Conservation (phyloP, 805 yeast genomes). For the Jamesozyma spencerorum region DNA sequence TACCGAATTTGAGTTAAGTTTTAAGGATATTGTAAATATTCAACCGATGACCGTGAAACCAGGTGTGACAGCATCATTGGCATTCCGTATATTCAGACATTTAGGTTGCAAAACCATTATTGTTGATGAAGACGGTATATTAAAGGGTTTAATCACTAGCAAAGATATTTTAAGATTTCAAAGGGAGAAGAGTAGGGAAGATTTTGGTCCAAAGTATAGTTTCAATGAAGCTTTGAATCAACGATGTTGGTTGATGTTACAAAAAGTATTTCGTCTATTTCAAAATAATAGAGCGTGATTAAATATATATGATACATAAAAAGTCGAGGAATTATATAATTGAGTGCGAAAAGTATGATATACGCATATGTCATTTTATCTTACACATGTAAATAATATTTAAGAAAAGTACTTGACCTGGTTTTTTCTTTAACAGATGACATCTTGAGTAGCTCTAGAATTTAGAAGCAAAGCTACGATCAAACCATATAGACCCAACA, state of each 20-base stretch:
- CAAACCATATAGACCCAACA: slow-evolving; percentile 94
- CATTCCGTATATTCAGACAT: slow-evolving; percentile 60
- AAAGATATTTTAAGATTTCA: slow-evolving; percentile 73
- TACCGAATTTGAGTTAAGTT: slow-evolving; percentile 6
- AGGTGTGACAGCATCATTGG: slow-evolving; percentile 47
- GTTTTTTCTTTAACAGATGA: slow-evolving; percentile 49
- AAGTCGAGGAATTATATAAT: too few species aligned
- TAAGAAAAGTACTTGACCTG: too few species aligned
- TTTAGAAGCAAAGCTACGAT: slow-evolving; percentile 95
- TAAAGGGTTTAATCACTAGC: slow-evolving; percentile 72
- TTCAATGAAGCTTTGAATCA: slow-evolving; percentile 19
- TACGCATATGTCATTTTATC: too few species aligned
- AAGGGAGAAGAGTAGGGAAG: slow-evolving; percentile 24
- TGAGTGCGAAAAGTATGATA: too few species aligned
- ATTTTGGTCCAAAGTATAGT: slow-evolving; percentile 22
- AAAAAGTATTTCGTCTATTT: slow-evolving; percentile 11
- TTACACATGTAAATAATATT: too few species aligned
- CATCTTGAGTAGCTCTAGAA: slow-evolving; percentile 95
- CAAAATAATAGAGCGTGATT: too few species aligned
- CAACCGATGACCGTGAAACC: slow-evolving; percentile 57
- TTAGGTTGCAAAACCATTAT: slow-evolving; percentile 72
- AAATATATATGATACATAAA: too few species aligned
- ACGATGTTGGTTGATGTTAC: slow-evolving; percentile 17
- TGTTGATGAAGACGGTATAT: slow-evolving; percentile 50
- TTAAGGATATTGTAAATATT: slow-evolving; percentile 30